Percentiles rank a stretch among this genome's conserved stretches.
These are phyloP conservation scores for Serendipita sp. DNA, from an alignment of 768 basidiomycete species.

Conservation along the genomic window DNA sequence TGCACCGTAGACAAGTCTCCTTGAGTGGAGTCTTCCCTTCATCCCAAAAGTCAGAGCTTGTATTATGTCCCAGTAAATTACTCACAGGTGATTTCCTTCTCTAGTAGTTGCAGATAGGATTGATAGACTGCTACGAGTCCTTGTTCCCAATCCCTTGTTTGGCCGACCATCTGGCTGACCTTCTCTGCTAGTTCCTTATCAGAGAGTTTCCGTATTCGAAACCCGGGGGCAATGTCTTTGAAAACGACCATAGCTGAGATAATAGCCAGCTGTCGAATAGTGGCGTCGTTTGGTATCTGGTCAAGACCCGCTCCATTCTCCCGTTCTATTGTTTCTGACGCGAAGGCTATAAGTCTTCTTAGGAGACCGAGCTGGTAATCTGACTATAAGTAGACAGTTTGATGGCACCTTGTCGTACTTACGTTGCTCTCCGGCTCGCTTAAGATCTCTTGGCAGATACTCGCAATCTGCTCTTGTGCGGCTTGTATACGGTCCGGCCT, in stretches of 20 bases:
- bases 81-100: slow-evolving; percentile 75
- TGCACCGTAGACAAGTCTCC: slow-evolving; percentile 59
- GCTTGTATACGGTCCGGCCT: slow-evolving; percentile 49
- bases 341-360: slow-evolving; percentile 47
- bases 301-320: not conserved
- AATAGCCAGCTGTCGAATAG: slow-evolving; percentile 77
- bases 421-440: slow-evolving; percentile 93
- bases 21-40: slow-evolving; percentile 50
- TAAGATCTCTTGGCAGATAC: slow-evolving; percentile 79
- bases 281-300: slow-evolving; percentile 50
- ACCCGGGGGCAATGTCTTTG: slow-evolving; percentile 92
- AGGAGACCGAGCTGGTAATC: slow-evolving; percentile 65
- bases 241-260: slow-evolving; percentile 86
- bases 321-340: not conserved
- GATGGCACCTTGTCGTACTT: slow-evolving; percentile 20
- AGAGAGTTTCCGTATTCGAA: slow-evolving; percentile 81
- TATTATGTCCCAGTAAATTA: slow-evolving; percentile 10
- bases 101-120: slow-evolving; percentile 68
- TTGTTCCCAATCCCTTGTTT: slow-evolving; percentile 90
- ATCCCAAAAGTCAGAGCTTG: slow-evolving; percentile 9
- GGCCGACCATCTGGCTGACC: slow-evolving; percentile 82
- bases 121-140: slow-evolving; percentile 82
- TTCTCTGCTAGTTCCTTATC: slow-evolving; percentile 86
- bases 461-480: slow-evolving; percentile 90
- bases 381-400: slow-evolving; percentile 5